A percentile compares a stretch with the other conserved stretches of the same genome.
phyloP scores from a whole-genome alignment of 2,329 filamentous ascomycete genomes.

The Fusarium gaditjirri region DNA sequence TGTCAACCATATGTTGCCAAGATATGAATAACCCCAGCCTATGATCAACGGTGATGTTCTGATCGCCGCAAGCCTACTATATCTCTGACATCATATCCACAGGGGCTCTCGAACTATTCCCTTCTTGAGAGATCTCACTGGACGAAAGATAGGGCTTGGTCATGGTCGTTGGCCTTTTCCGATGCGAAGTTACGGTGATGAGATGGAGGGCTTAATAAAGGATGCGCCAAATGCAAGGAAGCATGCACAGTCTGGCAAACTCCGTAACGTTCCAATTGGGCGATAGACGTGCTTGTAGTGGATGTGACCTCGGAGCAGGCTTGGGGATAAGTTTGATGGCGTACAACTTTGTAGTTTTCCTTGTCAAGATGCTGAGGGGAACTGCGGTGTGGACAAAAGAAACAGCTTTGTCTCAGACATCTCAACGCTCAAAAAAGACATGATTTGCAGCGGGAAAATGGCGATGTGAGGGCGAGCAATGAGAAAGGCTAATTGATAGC shows the following conservation, averaged over 20 bases:
- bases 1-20: background rate
- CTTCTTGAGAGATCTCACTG: background rate
- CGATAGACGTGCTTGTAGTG: background rate
- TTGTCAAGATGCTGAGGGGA: background rate
- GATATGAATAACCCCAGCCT: background rate
- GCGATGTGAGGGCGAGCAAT: background rate
- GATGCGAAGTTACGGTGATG: background rate
- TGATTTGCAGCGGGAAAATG: background rate
- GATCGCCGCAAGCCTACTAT: background rate
- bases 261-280: constrained; percentile 17
- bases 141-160: background rate
- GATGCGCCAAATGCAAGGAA: constrained; percentile 8
- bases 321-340: background rate
- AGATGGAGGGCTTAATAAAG: background rate
- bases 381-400: background rate
- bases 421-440: background rate
- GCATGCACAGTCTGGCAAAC: constrained; percentile 2
- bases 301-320: background rate
- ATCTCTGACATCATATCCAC: constrained; percentile 33
- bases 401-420: background rate
- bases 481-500: background rate
- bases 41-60: background rate
- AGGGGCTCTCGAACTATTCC: background rate
- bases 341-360: background rate
- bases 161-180: background rate